Base-by-base conservation (phyloP, 1,284 basidiomycete species). In the Austroboletus olivaceoglutinosus region DNA sequence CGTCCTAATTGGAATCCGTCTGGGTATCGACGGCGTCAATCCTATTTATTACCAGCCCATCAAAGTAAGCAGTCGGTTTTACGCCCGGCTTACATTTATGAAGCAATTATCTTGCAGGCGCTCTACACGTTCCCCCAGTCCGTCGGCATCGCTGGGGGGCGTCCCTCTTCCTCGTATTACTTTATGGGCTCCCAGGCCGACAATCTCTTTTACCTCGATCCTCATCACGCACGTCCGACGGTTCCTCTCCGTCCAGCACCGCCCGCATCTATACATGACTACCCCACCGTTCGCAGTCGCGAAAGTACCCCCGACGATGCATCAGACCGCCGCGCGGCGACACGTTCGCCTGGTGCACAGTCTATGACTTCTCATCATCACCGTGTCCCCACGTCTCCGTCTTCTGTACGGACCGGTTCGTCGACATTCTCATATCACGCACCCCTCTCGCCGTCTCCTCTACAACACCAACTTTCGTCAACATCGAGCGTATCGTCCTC, bases 161-260 rank as follows among this genome's bases (percentile, higher is more conserved):
- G 95, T 25, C 96, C 96, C 0, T 90, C 90, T 21, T 96, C 93
- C 0, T 98, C 93, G 0, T 98, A 98, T 69, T 99, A 98, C 72
- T 99, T 99, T 68, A 90, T 98, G 45, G 96, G 93, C 13, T 82
- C 86, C 0, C 96, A 98, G 66, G 89, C 85, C 4, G 88, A 93
- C 58, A 89, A 84, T 47, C 76, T 97, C 7, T 96, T 98, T 71
- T 99, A 98, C 66, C 88, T 98, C 44, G 96, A 99, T 69, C 96
- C 96, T 0, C 96, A 98, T 66, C 86, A 96, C 62, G 81, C 93
- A 0, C 83, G 94, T 8, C 83, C 91, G 0, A 79, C 92, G 0
- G 76, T 99, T 11, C 85, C 89, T 0, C 77, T 95, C 8, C 82
- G 86, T 13, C 76, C 80, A 0, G 81, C 85, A 1, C 82, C 83